Evolutionary conservation across 352 stramenopile species (phyloP).

Genomic region (Aphanomyces astaci): DNA sequence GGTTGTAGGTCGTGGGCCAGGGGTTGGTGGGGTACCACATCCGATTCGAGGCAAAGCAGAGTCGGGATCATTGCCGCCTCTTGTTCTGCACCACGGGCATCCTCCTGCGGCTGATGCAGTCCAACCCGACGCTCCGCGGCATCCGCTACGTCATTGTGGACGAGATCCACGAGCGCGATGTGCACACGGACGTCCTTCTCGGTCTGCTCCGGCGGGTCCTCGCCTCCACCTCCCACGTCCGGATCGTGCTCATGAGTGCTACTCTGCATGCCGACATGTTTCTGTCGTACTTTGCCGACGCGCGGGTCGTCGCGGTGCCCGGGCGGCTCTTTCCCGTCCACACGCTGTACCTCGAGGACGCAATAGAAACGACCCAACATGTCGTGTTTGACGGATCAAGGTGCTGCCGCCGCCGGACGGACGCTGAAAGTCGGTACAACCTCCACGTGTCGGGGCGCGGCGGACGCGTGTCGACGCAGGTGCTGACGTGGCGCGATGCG

Average conservation of each 20-base stretch:
- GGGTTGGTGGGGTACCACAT: conserved; percentile 89
- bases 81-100: conserved; percentile 96
- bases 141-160: conserved; percentile 98
- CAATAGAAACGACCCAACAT: conserved; percentile 81
- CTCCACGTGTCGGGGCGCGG: neutral
- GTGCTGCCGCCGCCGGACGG: conserved; percentile 28
- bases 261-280: conserved; percentile 95
- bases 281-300: conserved; percentile 90
- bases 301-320: conserved; percentile 85
- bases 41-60: conserved; percentile 85
- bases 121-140: conserved; percentile 65
- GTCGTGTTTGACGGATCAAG: conserved; percentile 66
- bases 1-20: conserved; percentile 44
- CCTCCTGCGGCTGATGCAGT: conserved; percentile 87
- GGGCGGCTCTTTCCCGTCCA: conserved; percentile 95
- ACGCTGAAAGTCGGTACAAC: neutral
- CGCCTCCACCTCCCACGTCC: conserved; percentile 57
- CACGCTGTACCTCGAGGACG: conserved; percentile 94
- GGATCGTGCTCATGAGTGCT: conserved; percentile 95
- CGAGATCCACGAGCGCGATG: conserved; percentile 95
- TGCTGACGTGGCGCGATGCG: conserved; percentile 9
- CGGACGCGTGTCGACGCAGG: neutral
- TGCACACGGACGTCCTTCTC: conserved; percentile 88
- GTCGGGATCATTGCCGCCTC: conserved; percentile 75
- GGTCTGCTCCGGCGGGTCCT: conserved; percentile 86